phyloP scores from a whole-genome alignment of 2,329 filamentous ascomycete species.

The Thermothelomyces thermophilus region DNA sequence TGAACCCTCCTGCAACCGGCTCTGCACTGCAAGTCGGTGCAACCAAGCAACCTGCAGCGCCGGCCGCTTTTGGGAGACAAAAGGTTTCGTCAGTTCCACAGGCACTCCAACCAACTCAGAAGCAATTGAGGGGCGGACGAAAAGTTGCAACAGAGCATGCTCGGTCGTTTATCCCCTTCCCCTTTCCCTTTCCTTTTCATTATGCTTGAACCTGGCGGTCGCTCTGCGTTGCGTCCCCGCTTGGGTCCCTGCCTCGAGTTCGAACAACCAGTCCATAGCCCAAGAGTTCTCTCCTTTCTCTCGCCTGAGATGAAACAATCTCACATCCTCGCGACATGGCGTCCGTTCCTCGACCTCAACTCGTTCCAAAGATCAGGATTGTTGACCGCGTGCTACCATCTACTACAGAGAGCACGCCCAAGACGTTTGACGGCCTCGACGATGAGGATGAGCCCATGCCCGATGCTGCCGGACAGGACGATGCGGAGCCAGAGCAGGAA shows the following conservation, averaged over 20 bases:
- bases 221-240: background rate
- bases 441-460: constrained; percentile 42
- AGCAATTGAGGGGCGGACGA: background rate
- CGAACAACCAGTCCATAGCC: no score
- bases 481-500: constrained; percentile 31
- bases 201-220: background rate
- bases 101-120: background rate
- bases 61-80: background rate
- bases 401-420: constrained; percentile 41
- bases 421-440: constrained; percentile 37
- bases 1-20: background rate
- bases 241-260: background rate
- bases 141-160: background rate
- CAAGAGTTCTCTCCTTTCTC: no score
- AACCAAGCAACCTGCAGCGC: background rate
- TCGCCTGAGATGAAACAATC: background rate
- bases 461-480: constrained; percentile 34
- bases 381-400: constrained; percentile 19
- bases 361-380: background rate
- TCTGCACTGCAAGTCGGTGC: background rate
- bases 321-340: background rate
- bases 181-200: background rate
- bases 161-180: background rate
- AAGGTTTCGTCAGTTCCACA: background rate
- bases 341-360: background rate